Evolutionary conservation across 768 basidiomycete genomes (phyloP).

Genomic region (Ephemerocybe angulata): DNA sequence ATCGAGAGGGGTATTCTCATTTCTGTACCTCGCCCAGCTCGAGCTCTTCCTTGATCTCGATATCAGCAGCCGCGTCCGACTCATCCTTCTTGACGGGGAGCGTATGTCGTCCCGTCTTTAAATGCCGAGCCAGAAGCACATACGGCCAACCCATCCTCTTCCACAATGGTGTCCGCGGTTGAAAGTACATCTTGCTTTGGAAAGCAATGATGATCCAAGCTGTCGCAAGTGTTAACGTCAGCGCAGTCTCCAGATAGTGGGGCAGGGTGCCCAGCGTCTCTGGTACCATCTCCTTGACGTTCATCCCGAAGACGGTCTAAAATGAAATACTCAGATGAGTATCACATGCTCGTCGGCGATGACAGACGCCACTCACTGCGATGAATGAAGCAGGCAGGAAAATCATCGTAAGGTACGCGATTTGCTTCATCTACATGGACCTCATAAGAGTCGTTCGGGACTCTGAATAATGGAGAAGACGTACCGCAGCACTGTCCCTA

Average conservation of each 20-base stretch:
- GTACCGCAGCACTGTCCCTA: constrained; percentile 29
- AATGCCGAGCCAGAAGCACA: background rate
- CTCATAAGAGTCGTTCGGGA: background rate
- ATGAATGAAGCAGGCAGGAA: constrained; percentile 44
- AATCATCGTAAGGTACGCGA: constrained; percentile 47
- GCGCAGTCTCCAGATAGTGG: constrained; percentile 40
- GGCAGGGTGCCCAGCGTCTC: constrained; percentile 31
- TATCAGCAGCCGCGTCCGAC: background rate
- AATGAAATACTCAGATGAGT: too few species aligned
- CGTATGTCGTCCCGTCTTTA: too few species aligned
- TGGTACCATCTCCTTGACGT: constrained; percentile 33
- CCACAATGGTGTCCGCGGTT: background rate
- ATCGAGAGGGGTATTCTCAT: background rate
- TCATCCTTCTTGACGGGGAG: background rate
- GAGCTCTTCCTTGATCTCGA: background rate
- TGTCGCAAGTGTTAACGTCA: constrained; percentile 46
- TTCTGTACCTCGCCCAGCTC: background rate
- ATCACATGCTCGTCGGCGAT: too few species aligned
- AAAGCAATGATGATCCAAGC: constrained; percentile 58
- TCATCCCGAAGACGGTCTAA: constrained; percentile 53
- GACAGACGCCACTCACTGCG: constrained; percentile 20
- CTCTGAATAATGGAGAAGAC: background rate
- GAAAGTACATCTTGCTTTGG: constrained; percentile 24
- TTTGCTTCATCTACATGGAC: constrained; percentile 32
- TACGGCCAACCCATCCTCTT: background rate